A percentile compares a stretch with the other conserved stretches of the same genome.
Conservation (phyloP, 2,329 filamentous ascomycete species). For the Botryotinia convoluta region DNA sequence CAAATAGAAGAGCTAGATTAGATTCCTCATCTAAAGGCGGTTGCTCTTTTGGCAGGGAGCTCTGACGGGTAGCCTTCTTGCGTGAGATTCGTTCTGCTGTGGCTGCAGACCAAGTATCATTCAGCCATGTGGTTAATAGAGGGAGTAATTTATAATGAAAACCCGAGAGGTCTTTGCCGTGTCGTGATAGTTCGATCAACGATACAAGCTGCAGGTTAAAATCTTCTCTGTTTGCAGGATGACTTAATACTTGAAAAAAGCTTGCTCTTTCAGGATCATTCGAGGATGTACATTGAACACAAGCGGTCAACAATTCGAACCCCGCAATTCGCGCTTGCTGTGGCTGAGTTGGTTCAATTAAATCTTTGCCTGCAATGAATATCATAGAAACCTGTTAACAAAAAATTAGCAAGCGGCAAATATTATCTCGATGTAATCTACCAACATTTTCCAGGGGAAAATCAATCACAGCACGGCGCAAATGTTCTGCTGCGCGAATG, state of each 20-base stretch:
- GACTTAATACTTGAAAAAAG: conserved; percentile 62
- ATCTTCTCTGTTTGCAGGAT: conserved; percentile 56
- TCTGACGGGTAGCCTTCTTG: conserved; percentile 45
- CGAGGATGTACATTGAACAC: conserved; percentile 59
- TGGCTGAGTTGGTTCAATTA: conserved; percentile 58
- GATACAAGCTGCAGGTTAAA: conserved; percentile 65
- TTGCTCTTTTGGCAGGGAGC: conserved; percentile 41
- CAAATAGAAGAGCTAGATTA: conserved; percentile 62
- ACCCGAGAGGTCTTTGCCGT: conserved; percentile 60
- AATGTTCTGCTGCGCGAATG: conserved; percentile 55
- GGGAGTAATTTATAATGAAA: conserved; percentile 67
- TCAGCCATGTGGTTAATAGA: conserved; percentile 60
- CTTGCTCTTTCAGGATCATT: conserved; percentile 66
- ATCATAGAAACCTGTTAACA: conserved; percentile 43
- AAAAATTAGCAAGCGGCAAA: neutral
- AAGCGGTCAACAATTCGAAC: conserved; percentile 64
- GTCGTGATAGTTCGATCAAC: conserved; percentile 58
- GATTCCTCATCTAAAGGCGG: conserved; percentile 52
- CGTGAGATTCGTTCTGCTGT: conserved; percentile 55
- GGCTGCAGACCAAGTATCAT: conserved; percentile 53
- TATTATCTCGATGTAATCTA: neutral
- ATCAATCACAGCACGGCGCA: conserved; percentile 56
- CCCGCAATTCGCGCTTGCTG: conserved; percentile 54
- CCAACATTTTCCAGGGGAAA: conserved; percentile 49
- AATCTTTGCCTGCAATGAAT: conserved; percentile 64